Base-by-base conservation (phyloP, 192 early-diverging fungal species). In the Dissophora globulifera region DNA sequence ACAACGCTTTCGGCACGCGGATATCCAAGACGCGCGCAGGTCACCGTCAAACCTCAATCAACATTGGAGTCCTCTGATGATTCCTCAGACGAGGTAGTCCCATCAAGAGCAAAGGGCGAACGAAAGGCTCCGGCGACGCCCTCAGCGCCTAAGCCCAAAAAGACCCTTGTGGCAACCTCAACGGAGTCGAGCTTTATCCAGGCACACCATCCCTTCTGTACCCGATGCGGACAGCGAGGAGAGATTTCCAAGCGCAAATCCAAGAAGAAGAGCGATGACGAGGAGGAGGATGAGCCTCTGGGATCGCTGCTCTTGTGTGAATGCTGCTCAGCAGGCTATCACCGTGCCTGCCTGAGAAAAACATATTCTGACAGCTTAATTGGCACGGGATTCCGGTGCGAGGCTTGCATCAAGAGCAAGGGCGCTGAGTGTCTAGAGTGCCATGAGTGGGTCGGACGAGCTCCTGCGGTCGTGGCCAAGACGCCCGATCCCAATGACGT, bases 241-340 rank as follows among this genome's bases (percentile, higher is more conserved):
- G 72, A 76, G 47, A 50, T 76, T 26, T 56, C 72, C 3, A 76
- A 76, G 58, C 57, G 72, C 45, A 76, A 76, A 40, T 25, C 63
- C 5, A 76, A 76, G 31, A 76, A 76, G 52, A 76, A 56, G 52
- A 76, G 72, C 30, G 72, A 76, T 19, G 72, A 76, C 19, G 72
- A 76, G 27, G 72, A 76, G 5, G 72, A 76, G 13, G 72, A 76
- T 40, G 72, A 76, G 26, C 72, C 72, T 16, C 33, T 76, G 25
- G 69, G 69, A 17, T 46, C 65, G 10, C 53, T 78, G 4, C 20
- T 81, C 20, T 69, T 76, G 8, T 81, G 80, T 23, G 80, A 81
- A 35, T 76, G 62, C 31, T 81, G 80, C 49, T 69, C 80, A n/a
- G 40, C 54, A 15, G 61, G 67, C 32, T 78, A 58, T 27, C 80